Conservation (phyloP, 2,329 filamentous ascomycete species). For the Nigrospora sphaerica region DNA sequence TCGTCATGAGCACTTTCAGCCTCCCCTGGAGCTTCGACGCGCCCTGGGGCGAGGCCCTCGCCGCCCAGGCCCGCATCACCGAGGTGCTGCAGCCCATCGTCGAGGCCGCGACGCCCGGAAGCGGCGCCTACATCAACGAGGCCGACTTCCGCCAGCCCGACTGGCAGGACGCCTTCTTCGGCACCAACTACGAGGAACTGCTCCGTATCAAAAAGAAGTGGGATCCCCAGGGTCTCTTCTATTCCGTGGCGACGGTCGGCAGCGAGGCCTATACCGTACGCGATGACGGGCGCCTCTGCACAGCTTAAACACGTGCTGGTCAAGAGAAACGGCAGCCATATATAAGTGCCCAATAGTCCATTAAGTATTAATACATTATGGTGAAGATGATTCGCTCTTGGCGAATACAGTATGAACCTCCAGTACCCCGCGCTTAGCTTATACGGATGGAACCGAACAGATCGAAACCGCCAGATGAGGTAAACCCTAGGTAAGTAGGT, state of each 20-base stretch:
- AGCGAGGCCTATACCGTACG: slow-evolving; percentile 32
- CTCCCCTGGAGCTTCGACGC: slow-evolving; percentile 12
- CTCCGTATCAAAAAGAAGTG: slow-evolving; percentile 32
- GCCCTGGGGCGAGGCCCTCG: slow-evolving; percentile 13
- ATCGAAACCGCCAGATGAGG: too few species aligned
- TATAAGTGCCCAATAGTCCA: too few species aligned
- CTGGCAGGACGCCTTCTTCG: slow-evolving; percentile 28
- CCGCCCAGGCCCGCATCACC: slow-evolving; percentile 19
- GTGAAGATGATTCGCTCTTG: too few species aligned
- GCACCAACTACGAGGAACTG: slow-evolving; percentile 24
- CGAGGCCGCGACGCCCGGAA: slow-evolving; percentile 14
- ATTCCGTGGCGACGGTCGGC: slow-evolving; percentile 31
- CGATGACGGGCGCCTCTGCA: background rate
- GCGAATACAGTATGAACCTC: too few species aligned
- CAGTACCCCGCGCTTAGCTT: too few species aligned
- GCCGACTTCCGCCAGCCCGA: slow-evolving; percentile 27
- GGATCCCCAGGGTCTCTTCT: slow-evolving; percentile 30
- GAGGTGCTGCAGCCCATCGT: slow-evolving; percentile 19
- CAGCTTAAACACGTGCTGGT: slow-evolving; percentile 11
- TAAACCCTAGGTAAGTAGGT: too few species aligned
- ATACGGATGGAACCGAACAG: too few species aligned
- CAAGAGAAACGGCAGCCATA: too few species aligned
- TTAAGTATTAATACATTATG: too few species aligned
- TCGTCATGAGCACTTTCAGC: slow-evolving; percentile 10
- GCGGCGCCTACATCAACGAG: slow-evolving; percentile 31